phyloP scores from a whole-genome alignment of 345 rosid species.

The Litchi chinensis region DNA sequence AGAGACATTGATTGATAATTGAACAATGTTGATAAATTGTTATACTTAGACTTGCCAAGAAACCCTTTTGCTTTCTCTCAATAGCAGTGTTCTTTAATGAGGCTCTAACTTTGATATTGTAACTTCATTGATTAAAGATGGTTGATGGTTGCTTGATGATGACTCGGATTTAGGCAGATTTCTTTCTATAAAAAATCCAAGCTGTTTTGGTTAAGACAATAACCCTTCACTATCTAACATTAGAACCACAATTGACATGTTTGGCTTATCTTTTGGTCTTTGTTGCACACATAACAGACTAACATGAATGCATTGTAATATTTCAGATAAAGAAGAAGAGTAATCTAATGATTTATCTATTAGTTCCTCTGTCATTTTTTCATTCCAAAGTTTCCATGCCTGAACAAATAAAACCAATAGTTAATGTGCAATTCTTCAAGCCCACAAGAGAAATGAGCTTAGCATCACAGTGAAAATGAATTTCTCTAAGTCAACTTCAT shows the following conservation, averaged over 20 bases:
- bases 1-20: too few relatives aligned
- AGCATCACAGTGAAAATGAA: too few relatives aligned
- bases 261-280: neutral
- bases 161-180: conserved; percentile 1
- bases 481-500: too few relatives aligned
- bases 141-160: neutral
- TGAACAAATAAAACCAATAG: conserved; percentile 12
- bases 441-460: too few relatives aligned
- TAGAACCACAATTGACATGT: neutral
- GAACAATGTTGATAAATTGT: too few relatives aligned
- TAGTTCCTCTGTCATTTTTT: conserved; percentile 29
- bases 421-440: neutral
- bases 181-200: neutral
- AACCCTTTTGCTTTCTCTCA: too few relatives aligned
- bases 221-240: neutral
- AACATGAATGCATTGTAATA: neutral
- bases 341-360: conserved; percentile 23
- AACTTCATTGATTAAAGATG: neutral
- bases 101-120: too few relatives aligned
- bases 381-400: conserved; percentile 47
- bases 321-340: neutral
- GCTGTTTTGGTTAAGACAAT: neutral
- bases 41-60: too few relatives aligned
- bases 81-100: too few relatives aligned
- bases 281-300: conserved; percentile 14